Evolutionary conservation across 305 asterid species (phyloP).

Genomic region (Nicotiana rustica): DNA sequence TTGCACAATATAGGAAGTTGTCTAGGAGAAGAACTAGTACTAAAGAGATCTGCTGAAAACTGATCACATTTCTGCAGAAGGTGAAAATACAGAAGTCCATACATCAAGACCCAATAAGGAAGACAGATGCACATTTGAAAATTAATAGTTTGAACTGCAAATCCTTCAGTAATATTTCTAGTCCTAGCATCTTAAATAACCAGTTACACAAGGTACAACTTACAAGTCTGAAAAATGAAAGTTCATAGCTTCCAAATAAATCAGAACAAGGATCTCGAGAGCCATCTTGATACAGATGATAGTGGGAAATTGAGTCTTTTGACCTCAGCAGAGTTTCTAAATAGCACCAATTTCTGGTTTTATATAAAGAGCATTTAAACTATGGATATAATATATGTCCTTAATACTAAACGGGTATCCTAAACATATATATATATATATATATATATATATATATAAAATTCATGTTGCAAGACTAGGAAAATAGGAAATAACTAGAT

Average conservation of each 20-base stretch:
- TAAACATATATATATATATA: neutral
- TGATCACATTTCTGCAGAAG: conserved; percentile 83
- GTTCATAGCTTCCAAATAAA: neutral
- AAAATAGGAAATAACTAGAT: neutral
- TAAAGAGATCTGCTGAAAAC: conserved; percentile 75
- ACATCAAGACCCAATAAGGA: conserved; percentile 20
- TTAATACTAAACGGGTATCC: neutral
- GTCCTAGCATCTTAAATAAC: neutral
- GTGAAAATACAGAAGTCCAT: conserved; percentile 29
- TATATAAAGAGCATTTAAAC: neutral
- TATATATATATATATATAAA: neutral
- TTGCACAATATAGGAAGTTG: conserved; percentile 77
- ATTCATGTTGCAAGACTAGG: conserved; percentile 2
- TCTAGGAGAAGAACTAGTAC: conserved; percentile 54
- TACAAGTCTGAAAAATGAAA: neutral
- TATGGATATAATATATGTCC: neutral
- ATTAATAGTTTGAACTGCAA: neutral
- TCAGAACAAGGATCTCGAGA: neutral
- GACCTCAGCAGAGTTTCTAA: conserved; percentile 11
- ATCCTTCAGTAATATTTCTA: neutral
- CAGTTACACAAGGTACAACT: neutral
- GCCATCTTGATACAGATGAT: neutral
- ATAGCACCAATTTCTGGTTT: neutral
- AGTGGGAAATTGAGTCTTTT: neutral
- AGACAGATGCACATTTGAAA: neutral